A percentile compares a stretch with the other conserved stretches of the same genome.
phyloP scores from a whole-genome alignment of 2,329 filamentous ascomycete genomes.

The Monosporascus sp. region DNA sequence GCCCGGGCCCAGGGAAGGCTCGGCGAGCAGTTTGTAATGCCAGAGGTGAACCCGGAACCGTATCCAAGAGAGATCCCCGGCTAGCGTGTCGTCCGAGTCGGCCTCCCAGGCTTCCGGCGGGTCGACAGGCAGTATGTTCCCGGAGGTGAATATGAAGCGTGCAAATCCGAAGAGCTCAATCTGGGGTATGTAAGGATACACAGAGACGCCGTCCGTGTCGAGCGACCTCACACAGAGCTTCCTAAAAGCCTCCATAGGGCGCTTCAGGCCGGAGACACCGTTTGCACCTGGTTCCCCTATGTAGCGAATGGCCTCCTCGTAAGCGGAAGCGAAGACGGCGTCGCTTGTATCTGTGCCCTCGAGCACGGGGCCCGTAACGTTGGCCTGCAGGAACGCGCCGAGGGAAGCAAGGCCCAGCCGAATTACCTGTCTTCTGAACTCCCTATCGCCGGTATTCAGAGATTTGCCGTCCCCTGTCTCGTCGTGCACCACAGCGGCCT shows the following conservation, averaged over 20 bases:
- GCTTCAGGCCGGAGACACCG: neutral
- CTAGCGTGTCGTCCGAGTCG: constrained; percentile 28
- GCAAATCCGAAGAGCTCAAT: constrained; percentile 81
- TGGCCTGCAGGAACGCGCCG: constrained; percentile 67
- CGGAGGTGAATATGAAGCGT: constrained; percentile 42
- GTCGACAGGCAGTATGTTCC: constrained; percentile 13
- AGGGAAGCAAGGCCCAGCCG: constrained; percentile 58
- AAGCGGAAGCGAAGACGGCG: constrained; percentile 31
- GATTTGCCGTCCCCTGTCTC: neutral
- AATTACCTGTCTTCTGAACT: constrained; percentile 8
- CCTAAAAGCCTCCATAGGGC: constrained; percentile 15
- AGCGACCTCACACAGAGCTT: constrained; percentile 59
- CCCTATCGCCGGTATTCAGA: neutral
- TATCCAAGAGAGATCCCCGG: constrained; percentile 47
- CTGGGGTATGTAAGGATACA: constrained; percentile 78
- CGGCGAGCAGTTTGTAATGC: constrained; percentile 57
- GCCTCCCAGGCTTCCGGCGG: constrained; percentile 26
- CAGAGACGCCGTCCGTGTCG: constrained; percentile 77
- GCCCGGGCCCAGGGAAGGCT: constrained; percentile 49
- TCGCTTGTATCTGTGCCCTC: constrained; percentile 20
- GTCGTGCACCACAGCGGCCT: neutral
- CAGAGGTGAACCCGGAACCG: constrained; percentile 69
- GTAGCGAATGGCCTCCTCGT: constrained; percentile 1
- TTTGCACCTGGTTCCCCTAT: neutral
- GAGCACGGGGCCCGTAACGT: constrained; percentile 69